Evolutionary conservation across 176 grass and related monocot species (phyloP).

Genomic region (Poa pratensis): DNA sequence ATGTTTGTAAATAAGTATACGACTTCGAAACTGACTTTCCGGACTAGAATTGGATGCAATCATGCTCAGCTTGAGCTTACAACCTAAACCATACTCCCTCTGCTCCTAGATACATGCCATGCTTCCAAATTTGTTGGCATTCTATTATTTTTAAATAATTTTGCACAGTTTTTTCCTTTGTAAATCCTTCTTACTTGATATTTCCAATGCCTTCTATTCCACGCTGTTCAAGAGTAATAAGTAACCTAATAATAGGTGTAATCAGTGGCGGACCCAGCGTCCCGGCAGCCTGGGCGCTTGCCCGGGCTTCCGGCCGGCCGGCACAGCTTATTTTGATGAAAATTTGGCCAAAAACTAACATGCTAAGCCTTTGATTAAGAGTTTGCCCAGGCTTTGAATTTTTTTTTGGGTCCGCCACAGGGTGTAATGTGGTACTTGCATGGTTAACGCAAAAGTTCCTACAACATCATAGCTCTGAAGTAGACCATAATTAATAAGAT

Average conservation of each 20-base stretch:
- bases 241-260: not conserved
- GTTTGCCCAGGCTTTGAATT: too few relatives aligned
- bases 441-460: not conserved
- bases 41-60: not conserved
- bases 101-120: not conserved
- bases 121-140: not conserved
- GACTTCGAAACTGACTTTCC: not conserved
- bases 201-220: not conserved
- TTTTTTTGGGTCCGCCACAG: too few relatives aligned
- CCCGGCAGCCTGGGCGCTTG: too few relatives aligned
- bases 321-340: too few relatives aligned
- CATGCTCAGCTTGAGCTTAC: conserved; percentile 10
- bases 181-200: not conserved
- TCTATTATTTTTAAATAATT: not conserved
- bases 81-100: conserved; percentile 4
- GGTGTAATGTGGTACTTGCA: not conserved
- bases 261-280: too few relatives aligned
- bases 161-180: not conserved
- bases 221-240: not conserved
- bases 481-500: not conserved
- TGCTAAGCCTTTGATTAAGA: too few relatives aligned
- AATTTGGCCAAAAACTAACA: too few relatives aligned
- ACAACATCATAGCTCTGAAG: not conserved
- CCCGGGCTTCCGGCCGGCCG: too few relatives aligned
- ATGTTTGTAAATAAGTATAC: conserved; percentile 10